Base-by-base conservation (phyloP, 805 yeast genomes). In the Wickerhamomyces ciferrii region DNA sequence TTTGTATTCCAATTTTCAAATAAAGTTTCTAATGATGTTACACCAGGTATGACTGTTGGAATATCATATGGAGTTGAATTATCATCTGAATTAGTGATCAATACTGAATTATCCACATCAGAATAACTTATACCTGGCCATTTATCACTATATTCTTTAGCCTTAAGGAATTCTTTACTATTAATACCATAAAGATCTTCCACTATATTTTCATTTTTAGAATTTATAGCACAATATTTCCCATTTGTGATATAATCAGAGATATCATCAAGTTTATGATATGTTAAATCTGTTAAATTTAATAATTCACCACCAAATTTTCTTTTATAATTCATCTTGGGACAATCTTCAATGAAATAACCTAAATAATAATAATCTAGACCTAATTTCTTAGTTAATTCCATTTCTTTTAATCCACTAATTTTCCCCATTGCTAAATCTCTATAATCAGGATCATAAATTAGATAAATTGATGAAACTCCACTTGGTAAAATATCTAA, bases 391-490 rank as follows among this genome's bases (percentile, higher is more conserved):
- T 71, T 53, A 5, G 81, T 68, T 61, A 87, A 58, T 2, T 77
- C 70, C 35, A 87, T 66, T 57, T 90, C 97, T 36, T 86, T 65
- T 24, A 89, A 56, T 0, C 87, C 92, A 49, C 90, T 81, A 2
- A 90, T 60, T 23, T 87, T 87, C 0, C 97, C 97, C 27, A 90
- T 62, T 0, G 87, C 83, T 53, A 82, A 66, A 43, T 78, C 72
- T 5, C 83, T 81, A 58, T 72, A 84, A 45, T 81, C 91, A 0
- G 95, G 94, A 59, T 89, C 91, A 87, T 94, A 88, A 13, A 90
- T 79, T 60, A 91, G 86, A 61, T 91, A 90, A 1, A 91, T 91
- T 0, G 96, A 82, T 0, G 96, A 88, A 0, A 91, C 62, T 0
- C 87, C 84, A 23, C 78, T 63, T 0, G 96, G 96, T 31, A 91